Evolutionary conservation across 495 filamentous ascomycete species (phyloP).

Genomic region (Hypoxylon intermedium): DNA sequence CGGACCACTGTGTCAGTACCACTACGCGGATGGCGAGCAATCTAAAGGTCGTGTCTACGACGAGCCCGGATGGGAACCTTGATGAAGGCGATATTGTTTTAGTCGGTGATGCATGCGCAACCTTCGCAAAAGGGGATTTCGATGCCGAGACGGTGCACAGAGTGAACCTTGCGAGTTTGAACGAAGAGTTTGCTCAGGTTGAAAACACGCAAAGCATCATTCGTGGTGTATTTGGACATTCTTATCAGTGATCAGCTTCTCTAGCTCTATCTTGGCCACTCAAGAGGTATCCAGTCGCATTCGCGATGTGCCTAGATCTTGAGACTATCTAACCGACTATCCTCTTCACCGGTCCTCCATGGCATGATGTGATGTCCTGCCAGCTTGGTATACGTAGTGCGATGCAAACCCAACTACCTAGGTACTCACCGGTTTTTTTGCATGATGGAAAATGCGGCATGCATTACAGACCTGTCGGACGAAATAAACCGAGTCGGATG

Average conservation of each 20-base stretch:
- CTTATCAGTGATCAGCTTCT: not conserved
- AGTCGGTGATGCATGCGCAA: constrained; percentile 57
- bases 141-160: constrained; percentile 57
- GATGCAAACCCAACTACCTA: too few relatives aligned
- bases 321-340: not conserved
- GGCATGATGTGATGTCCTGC: not conserved
- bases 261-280: not conserved
- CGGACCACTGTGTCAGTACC: constrained; percentile 61
- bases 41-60: constrained; percentile 49
- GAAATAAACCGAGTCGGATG: not conserved
- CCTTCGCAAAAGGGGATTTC: constrained; percentile 52
- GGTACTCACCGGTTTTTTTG: not conserved
- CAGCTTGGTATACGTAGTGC: not conserved
- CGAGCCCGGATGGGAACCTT: constrained; percentile 38
- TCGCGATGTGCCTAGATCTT: not conserved
- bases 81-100: constrained; percentile 54
- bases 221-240: constrained; percentile 9
- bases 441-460: not conserved
- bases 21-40: constrained; percentile 60
- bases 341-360: not conserved
- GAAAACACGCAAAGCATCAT: constrained; percentile 48
- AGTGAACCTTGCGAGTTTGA: constrained; percentile 56
- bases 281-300: constrained; percentile 4
- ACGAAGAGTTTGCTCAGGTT: constrained; percentile 58
- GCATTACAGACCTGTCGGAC: not conserved